Evolutionary conservation across 768 basidiomycete species (phyloP), one percentile per base, ranked within the genome.

Genomic region (Infundibulicybe gibba): DNA sequence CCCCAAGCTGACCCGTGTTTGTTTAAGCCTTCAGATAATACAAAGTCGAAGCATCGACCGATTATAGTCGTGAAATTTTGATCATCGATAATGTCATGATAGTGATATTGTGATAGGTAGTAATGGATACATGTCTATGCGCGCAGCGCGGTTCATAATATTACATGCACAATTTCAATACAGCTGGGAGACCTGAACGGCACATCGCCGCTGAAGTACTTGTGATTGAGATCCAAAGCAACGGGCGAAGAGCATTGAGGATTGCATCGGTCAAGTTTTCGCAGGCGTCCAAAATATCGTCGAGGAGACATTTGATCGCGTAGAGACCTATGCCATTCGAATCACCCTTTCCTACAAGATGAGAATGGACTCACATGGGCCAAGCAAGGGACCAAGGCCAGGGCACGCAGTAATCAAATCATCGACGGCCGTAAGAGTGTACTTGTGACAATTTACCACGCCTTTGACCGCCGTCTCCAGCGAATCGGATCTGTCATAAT

Each of bases 291-390:
- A 85, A 61, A 20, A 78, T 44, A 3, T 63, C 63, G 52, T 82
- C 80, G 30, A 85, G 43, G 19, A 78, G 49, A 55, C 85, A 85
- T 58, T 87, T 85, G 59, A 83, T 57, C 9, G 79, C 64, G 49
- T 80, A 79, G 8, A 83, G 64, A 51, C 79, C 85, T 87, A 42
- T 1, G 35, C 34, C 13, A 37, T 19, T 17, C 25, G 49, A 37
- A 32, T 45, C 45, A 41, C 47, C 12, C 49, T 30, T n/a, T 21
- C 32, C 25, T 31, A 40, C 47, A 5, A 40, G 15, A 41, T 34
- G 19, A 15, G 49, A 39, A 21, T 20, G 20, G 16, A 68, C 79
- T 63, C 56, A 87, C 84, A 69, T 3, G 80, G 79, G 19, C 71
- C 82, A 40, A 85, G 58, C 14, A 72, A 45, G 13, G 76, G 74